Percentiles rank a stretch among this genome's conserved stretches.
phyloP scores from a whole-genome alignment of 345 rosid genomes.

The Eucalyptus pumila region DNA sequence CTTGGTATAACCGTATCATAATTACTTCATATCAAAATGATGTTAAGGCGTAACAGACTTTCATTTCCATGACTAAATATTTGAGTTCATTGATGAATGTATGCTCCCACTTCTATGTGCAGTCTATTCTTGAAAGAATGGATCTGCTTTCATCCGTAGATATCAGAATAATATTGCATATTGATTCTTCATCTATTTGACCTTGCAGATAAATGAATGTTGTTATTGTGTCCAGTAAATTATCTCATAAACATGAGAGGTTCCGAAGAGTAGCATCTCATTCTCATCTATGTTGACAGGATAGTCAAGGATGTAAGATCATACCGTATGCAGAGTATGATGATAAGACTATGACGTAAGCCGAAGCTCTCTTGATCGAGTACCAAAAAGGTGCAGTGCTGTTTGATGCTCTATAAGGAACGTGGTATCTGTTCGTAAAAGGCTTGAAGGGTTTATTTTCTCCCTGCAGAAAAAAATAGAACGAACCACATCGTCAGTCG shows the following conservation, averaged over 20 bases:
- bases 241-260: not conserved
- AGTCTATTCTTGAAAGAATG: not conserved
- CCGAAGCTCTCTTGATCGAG: slow-evolving; percentile 2
- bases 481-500: not conserved
- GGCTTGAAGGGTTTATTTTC: slow-evolving; percentile 1
- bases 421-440: not conserved
- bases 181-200: not conserved
- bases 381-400: not conserved
- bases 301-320: not conserved
- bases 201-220: not conserved
- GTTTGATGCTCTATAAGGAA: not conserved
- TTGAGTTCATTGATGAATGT: not conserved
- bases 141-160: not conserved
- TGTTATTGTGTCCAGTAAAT: not conserved
- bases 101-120: not conserved
- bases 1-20: not conserved
- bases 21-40: not conserved
- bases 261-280: not conserved
- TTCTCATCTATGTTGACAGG: not conserved
- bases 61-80: not conserved
- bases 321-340: not conserved
- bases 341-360: not conserved
- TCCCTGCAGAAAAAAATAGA: not conserved
- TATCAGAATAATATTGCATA: not conserved
- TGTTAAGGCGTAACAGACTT: not conserved